Conservation (phyloP, 2,329 filamentous ascomycete species). For the Talaromyces atroroseus region DNA sequence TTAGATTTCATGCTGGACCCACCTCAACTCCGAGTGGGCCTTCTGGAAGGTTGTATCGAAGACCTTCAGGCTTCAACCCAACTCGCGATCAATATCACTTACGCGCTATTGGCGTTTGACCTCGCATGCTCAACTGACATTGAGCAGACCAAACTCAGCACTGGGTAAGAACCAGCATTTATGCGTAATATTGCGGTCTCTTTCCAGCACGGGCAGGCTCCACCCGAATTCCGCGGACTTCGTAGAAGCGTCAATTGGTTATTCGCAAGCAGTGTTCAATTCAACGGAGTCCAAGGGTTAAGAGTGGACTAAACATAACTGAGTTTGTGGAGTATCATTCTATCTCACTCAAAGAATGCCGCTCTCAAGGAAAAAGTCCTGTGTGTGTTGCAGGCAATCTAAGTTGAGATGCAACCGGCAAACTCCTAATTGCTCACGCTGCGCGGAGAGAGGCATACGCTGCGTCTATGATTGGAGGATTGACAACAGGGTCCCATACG, state of each 20-base stretch:
- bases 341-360: not conserved
- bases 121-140: too few species aligned
- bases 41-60: not conserved
- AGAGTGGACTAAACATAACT: too few species aligned
- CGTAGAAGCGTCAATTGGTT: not conserved
- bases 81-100: too few species aligned
- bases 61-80: too few species aligned
- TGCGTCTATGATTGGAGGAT: slow-evolving; percentile 9
- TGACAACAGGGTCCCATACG: not conserved
- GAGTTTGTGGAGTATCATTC: not conserved
- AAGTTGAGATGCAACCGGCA: slow-evolving; percentile 11
- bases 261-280: too few species aligned
- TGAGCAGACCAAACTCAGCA: too few species aligned
- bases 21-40: slow-evolving; percentile 8
- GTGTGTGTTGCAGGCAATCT: slow-evolving; percentile 11
- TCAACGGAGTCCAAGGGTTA: too few species aligned
- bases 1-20: not conserved
- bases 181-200: too few species aligned
- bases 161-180: too few species aligned
- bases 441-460: slow-evolving; percentile 7
- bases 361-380: slow-evolving; percentile 12
- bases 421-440: slow-evolving; percentile 10
- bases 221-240: slow-evolving; percentile 10
- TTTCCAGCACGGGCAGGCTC: not conserved
- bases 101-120: too few species aligned